Conservation (phyloP, 306 rosid species). For the Begonia masoniana region DNA sequence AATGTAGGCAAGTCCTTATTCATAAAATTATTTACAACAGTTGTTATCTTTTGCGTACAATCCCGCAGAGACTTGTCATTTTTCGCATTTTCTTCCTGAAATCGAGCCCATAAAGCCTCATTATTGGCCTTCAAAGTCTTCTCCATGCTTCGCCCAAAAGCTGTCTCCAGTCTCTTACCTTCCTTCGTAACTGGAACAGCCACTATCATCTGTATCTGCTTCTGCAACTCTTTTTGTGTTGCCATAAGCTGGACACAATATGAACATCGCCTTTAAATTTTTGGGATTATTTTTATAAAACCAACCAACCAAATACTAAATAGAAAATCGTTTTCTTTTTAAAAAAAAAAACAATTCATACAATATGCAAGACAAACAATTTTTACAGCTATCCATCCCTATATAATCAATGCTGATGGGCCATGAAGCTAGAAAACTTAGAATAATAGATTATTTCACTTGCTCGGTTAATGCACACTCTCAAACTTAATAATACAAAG, state of each 20-base stretch:
- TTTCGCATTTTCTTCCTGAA: slow-evolving; percentile 83
- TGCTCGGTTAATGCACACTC: no score
- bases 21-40: slow-evolving; percentile 39
- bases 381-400: no score
- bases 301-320: no score
- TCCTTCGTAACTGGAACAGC: slow-evolving; percentile 81
- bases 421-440: no score
- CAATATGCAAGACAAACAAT: no score
- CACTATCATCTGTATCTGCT: slow-evolving; percentile 63
- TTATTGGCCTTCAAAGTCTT: slow-evolving; percentile 57
- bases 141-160: slow-evolving; percentile 71
- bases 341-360: no score
- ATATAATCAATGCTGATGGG: no score
- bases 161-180: slow-evolving; percentile 77
- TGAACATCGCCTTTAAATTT: not conserved
- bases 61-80: slow-evolving; percentile 67
- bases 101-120: slow-evolving; percentile 85
- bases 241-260: not conserved
- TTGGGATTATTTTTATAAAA: no score
- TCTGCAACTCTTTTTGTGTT: slow-evolving; percentile 70
- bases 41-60: slow-evolving; percentile 46
- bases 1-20: slow-evolving; percentile 66
- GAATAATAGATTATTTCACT: no score
- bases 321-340: no score
- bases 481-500: no score